phyloP scores from a whole-genome alignment of 148 eudicot genomes.

The Vaccinium myrtillus region DNA sequence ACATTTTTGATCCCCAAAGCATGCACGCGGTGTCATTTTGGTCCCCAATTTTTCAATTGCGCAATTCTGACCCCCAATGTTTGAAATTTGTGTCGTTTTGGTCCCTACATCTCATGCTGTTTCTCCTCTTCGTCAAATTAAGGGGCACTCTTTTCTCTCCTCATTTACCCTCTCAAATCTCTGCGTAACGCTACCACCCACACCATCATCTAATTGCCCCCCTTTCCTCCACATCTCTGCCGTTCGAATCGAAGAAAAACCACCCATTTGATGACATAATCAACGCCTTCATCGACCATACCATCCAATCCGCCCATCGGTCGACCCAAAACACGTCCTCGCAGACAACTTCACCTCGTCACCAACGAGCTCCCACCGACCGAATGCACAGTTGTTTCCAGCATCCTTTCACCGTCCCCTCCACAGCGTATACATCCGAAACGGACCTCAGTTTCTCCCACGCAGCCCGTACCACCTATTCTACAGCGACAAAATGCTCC shows the following conservation, averaged over 20 bases:
- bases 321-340: slow-evolving; percentile 52
- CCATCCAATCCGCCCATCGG: slow-evolving; percentile 45
- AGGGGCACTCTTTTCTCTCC: slow-evolving; percentile 13
- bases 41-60: too few relatives aligned
- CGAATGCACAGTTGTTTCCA: slow-evolving; percentile 45
- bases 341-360: slow-evolving; percentile 64
- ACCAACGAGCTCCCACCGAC: slow-evolving; percentile 68
- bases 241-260: slow-evolving; percentile 33
- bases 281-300: slow-evolving; percentile 56
- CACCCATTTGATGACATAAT: slow-evolving; percentile 45
- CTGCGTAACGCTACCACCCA: not conserved
- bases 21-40: too few relatives aligned
- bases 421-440: slow-evolving; percentile 79
- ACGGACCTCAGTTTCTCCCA: slow-evolving; percentile 76
- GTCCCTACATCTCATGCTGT: too few relatives aligned
- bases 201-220: not conserved
- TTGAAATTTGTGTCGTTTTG: too few relatives aligned
- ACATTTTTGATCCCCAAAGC: too few relatives aligned
- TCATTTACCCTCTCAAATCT: slow-evolving; percentile 12
- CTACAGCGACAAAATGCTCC: slow-evolving; percentile 85
- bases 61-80: too few relatives aligned
- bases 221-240: slow-evolving; percentile 16
- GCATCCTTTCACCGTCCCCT: slow-evolving; percentile 54
- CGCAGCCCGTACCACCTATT: slow-evolving; percentile 76
- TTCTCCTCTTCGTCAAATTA: too few relatives aligned